Evolutionary conservation across 2,329 filamentous ascomycete species (phyloP).

Genomic region (Xylaria sp.): DNA sequence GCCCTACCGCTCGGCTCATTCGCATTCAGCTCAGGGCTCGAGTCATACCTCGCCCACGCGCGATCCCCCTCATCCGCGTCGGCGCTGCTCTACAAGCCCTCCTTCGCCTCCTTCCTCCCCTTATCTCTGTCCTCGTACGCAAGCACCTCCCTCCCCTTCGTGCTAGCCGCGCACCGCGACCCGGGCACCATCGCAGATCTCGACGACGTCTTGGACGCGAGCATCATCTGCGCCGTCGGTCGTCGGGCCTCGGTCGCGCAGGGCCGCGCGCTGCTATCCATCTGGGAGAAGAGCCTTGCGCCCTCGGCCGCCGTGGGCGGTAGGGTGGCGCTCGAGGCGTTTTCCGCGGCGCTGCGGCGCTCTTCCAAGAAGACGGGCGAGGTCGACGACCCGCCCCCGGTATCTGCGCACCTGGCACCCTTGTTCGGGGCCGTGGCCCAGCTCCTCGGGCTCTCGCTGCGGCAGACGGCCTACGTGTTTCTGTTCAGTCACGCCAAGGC

Average conservation of each 20-base stretch:
- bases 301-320: constrained; percentile 40
- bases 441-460: constrained; percentile 67
- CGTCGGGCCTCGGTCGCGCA: constrained; percentile 79
- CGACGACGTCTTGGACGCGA: constrained; percentile 81
- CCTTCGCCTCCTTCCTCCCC: constrained; percentile 73
- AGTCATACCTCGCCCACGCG: constrained; percentile 81
- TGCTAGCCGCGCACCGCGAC: constrained; percentile 71
- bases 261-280: constrained; percentile 75
- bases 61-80: constrained; percentile 40
- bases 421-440: constrained; percentile 74
- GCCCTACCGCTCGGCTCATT: constrained; percentile 86
- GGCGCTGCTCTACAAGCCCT: constrained; percentile 47
- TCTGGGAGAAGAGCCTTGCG: constrained; percentile 79
- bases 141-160: constrained; percentile 77
- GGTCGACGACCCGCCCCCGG: constrained; percentile 50
- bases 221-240: constrained; percentile 81
- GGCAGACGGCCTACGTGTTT: constrained; percentile 78
- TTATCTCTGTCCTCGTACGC: constrained; percentile 77
- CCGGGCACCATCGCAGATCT: constrained; percentile 63
- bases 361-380: background rate
- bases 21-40: constrained; percentile 83
- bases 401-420: constrained; percentile 74
- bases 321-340: constrained; percentile 26
- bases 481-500: constrained; percentile 81
- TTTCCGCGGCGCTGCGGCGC: constrained; percentile 35